These are phyloP conservation scores for Mycena alexandri DNA, from an alignment of 768 basidiomycete species.

Conservation along the genomic window DNA sequence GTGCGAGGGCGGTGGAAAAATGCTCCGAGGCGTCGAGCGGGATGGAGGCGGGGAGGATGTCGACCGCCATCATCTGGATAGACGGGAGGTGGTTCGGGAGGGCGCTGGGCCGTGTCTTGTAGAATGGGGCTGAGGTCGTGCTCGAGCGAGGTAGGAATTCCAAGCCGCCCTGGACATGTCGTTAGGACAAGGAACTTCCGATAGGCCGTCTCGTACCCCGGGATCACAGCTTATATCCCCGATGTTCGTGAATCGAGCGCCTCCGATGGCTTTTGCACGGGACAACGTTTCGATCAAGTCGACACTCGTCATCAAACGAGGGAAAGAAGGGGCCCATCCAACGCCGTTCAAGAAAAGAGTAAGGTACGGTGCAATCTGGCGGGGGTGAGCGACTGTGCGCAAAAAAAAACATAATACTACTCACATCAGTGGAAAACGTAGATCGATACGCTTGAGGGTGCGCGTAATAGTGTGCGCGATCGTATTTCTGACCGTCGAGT, in stretches of 20 bases:
- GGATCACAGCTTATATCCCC: slow-evolving; percentile 94
- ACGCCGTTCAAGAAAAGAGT: slow-evolving; percentile 89
- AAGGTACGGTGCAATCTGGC: slow-evolving; percentile 85
- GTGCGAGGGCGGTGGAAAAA: slow-evolving; percentile 75
- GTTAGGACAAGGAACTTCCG: neutral
- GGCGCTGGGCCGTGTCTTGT: slow-evolving; percentile 58
- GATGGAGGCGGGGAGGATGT: slow-evolving; percentile 90
- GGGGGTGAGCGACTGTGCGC: neutral
- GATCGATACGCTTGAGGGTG: slow-evolving; percentile 75
- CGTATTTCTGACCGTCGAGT: slow-evolving; percentile 68
- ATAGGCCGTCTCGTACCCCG: slow-evolving; percentile 57
- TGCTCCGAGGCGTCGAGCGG: slow-evolving; percentile 85
- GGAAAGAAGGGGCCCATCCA: slow-evolving; percentile 85
- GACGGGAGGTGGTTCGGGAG: slow-evolving; percentile 62
- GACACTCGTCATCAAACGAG: slow-evolving; percentile 79
- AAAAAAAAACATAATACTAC: neutral
- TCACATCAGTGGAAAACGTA: slow-evolving; percentile 75
- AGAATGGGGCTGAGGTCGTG: slow-evolving; percentile 84
- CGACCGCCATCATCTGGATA: slow-evolving; percentile 89
- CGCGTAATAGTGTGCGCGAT: slow-evolving; percentile 79
- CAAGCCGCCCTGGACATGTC: slow-evolving; percentile 74
- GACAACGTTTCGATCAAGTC: slow-evolving; percentile 67
- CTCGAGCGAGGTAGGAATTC: slow-evolving; percentile 85
- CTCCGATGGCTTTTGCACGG: slow-evolving; percentile 62
- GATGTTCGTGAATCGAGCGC: slow-evolving; percentile 74